phyloP scores from a whole-genome alignment of 2,329 filamentous ascomycete species.

The Aspergillus fumigatus region DNA sequence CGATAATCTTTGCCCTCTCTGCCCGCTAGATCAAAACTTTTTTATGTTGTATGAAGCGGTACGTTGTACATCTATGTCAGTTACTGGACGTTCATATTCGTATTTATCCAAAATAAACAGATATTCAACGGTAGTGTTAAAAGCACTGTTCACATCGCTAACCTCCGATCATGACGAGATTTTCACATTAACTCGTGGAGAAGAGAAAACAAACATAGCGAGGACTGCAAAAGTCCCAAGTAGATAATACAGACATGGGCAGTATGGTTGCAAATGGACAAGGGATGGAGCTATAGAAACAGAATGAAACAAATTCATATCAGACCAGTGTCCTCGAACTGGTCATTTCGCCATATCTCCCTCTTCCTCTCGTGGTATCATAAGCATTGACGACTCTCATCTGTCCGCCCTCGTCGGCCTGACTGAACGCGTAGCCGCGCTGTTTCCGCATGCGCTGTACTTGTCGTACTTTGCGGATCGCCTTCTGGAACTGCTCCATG shows the following conservation, averaged over 20 bases:
- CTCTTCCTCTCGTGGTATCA: slow-evolving; percentile 89
- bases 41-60: too few relatives aligned
- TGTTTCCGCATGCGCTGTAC: slow-evolving; percentile 99
- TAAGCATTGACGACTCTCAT: slow-evolving; percentile 94
- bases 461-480: slow-evolving; percentile 95
- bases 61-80: too few relatives aligned
- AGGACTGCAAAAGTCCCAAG: not conserved
- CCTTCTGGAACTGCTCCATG: slow-evolving; percentile 99
- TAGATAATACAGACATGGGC: not conserved
- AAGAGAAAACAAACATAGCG: not conserved
- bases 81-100: too few relatives aligned
- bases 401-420: slow-evolving; percentile 87
- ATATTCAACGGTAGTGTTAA: not conserved
- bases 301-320: not conserved
- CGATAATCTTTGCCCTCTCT: slow-evolving; percentile 35
- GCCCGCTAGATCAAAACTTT: too few relatives aligned
- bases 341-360: slow-evolving; percentile 92
- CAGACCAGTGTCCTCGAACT: slow-evolving; percentile 46
- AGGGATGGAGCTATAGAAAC: slow-evolving; percentile 1
- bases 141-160: too few relatives aligned
- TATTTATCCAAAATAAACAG: not conserved
- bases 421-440: slow-evolving; percentile 94
- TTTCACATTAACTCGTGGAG: not conserved
- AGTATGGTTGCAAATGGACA: slow-evolving; percentile 1
- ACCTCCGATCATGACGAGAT: too few relatives aligned